phyloP scores from a whole-genome alignment of 2,329 filamentous ascomycete genomes.

The Bisporella sp. region DNA sequence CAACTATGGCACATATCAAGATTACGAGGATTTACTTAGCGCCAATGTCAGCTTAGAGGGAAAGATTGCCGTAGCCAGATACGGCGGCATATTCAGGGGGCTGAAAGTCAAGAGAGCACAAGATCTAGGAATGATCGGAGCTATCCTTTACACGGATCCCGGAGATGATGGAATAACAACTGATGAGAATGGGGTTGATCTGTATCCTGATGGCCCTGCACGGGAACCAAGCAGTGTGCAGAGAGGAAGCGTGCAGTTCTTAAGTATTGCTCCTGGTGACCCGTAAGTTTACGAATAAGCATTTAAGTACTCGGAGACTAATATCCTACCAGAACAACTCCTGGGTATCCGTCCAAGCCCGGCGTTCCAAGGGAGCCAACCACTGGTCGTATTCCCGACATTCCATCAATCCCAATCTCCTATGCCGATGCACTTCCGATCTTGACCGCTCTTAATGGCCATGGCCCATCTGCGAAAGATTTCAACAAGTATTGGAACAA shows the following conservation, averaged over 20 bases:
- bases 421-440: constrained; percentile 82
- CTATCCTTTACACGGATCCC: constrained; percentile 79
- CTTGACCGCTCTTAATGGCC: constrained; percentile 82
- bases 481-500: constrained; percentile 64
- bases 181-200: constrained; percentile 69
- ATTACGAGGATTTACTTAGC: constrained; percentile 74
- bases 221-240: constrained; percentile 86
- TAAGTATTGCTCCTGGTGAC: constrained; percentile 64
- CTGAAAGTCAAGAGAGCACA: constrained; percentile 90
- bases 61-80: constrained; percentile 82
- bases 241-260: constrained; percentile 76
- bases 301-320: constrained; percentile 28
- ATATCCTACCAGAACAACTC: constrained; percentile 67
- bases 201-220: constrained; percentile 82
- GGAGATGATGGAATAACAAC: constrained; percentile 81
- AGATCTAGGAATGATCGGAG: constrained; percentile 83
- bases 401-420: constrained; percentile 87
- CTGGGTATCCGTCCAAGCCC: constrained; percentile 88
- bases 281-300: constrained; percentile 50
- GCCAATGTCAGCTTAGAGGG: constrained; percentile 71
- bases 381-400: constrained; percentile 65
- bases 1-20: constrained; percentile 82
- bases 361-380: constrained; percentile 71
- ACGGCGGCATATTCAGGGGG: constrained; percentile 81
- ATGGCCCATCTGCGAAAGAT: constrained; percentile 70